A percentile compares a stretch with the other conserved stretches of the same genome.
These are phyloP conservation scores for Tardiomyces blankii DNA, from an alignment of 1,139 yeast species.

Conservation along the genomic window DNA sequence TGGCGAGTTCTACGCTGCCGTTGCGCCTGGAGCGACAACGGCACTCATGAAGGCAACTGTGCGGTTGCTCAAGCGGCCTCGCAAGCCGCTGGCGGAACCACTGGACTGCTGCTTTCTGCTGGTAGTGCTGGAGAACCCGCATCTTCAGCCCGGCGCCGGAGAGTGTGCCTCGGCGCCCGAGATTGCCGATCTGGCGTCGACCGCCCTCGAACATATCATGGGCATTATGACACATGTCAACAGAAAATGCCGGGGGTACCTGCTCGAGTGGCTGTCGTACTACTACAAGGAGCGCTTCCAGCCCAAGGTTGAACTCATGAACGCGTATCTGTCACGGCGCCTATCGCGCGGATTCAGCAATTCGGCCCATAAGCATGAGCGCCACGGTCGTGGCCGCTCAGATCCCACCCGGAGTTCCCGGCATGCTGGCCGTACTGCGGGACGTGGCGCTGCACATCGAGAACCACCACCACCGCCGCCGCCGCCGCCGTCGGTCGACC, in stretches of 20 bases:
- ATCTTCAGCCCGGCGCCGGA: constrained; percentile 31
- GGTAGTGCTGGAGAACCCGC: constrained; percentile 24
- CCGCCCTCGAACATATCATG: constrained; percentile 51
- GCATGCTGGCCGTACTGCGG: too few species aligned
- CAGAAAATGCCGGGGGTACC: constrained; percentile 31
- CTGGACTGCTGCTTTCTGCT: constrained; percentile 15
- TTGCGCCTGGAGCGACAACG: too few species aligned
- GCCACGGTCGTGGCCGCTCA: not conserved
- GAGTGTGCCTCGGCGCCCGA: constrained; percentile 25
- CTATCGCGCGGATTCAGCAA: constrained; percentile 12
- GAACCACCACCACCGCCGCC: not conserved
- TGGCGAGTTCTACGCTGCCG: constrained; percentile 5
- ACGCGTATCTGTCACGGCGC: constrained; percentile 28
- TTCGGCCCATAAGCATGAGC: not conserved
- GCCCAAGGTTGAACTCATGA: constrained; percentile 26
- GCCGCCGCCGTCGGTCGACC: not conserved
- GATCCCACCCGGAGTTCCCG: too few species aligned
- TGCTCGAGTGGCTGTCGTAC: constrained; percentile 39
- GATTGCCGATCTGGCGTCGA: constrained; percentile 36
- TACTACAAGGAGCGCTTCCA: constrained; percentile 9
- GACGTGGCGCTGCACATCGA: not conserved
- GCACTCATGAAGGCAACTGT: too few species aligned
- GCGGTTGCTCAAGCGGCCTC: not conserved
- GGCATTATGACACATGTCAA: constrained; percentile 52
- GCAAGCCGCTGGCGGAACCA: not conserved